Evolutionary conservation across 2,329 filamentous ascomycete genomes (phyloP).

Genomic region (Colletotrichum sp.): DNA sequence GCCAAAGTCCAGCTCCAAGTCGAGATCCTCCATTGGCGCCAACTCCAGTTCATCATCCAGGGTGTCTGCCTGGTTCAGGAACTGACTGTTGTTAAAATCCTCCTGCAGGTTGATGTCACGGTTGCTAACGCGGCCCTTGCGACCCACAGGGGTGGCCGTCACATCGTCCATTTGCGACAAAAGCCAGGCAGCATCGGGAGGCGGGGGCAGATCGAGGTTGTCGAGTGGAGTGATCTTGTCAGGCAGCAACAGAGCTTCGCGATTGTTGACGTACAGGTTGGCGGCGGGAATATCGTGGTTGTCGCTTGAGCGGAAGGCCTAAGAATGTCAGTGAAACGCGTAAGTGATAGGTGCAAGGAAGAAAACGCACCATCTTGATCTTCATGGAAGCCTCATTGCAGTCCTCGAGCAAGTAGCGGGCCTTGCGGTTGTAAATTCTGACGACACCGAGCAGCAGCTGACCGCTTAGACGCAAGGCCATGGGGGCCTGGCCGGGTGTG

Average conservation of each 20-base stretch:
- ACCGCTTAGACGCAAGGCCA: slow-evolving; percentile 91
- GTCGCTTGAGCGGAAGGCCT: slow-evolving; percentile 93
- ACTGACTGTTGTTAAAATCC: slow-evolving; percentile 78
- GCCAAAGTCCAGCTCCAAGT: slow-evolving; percentile 76
- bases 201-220: slow-evolving; percentile 75
- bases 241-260: slow-evolving; percentile 85
- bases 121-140: slow-evolving; percentile 62
- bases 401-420: slow-evolving; percentile 93
- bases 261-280: slow-evolving; percentile 79
- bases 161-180: slow-evolving; percentile 75
- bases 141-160: slow-evolving; percentile 57
- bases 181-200: slow-evolving; percentile 86
- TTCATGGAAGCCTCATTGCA: slow-evolving; percentile 98
- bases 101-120: slow-evolving; percentile 73
- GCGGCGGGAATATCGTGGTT: slow-evolving; percentile 90
- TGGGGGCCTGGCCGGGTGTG: slow-evolving; percentile 88
- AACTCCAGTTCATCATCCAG: slow-evolving; percentile 63
- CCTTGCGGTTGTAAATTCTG: slow-evolving; percentile 96
- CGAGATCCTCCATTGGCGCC: slow-evolving; percentile 68
- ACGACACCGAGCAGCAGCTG: slow-evolving; percentile 95
- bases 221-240: slow-evolving; percentile 95
- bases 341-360: not conserved
- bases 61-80: slow-evolving; percentile 71
- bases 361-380: slow-evolving; percentile 85
- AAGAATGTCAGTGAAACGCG: slow-evolving; percentile 34